Evolutionary conservation across 257 asterid species (phyloP).

Genomic region (Solanum neorickii): DNA sequence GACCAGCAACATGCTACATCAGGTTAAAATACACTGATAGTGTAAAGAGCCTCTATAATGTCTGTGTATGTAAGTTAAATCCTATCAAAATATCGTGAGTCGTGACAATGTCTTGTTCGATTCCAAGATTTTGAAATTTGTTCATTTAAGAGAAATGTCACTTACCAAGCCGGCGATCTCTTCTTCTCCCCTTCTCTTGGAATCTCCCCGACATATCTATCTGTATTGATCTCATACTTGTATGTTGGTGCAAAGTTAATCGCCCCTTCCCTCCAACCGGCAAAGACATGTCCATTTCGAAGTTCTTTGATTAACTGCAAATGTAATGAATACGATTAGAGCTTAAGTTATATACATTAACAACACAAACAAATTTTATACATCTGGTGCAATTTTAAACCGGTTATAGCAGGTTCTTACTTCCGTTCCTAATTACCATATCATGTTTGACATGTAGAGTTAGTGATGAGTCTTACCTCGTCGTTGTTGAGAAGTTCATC

Average conservation of each 20-base stretch:
- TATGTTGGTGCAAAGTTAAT: constrained; percentile 85
- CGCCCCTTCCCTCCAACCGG: constrained; percentile 91
- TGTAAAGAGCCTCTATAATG: no score
- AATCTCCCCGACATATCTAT: constrained; percentile 47
- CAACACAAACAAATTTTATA: neutral
- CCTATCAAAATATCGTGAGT: neutral
- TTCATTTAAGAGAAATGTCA: neutral
- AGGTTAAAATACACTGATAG: neutral
- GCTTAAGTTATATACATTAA: neutral
- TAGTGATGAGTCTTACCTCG: constrained; percentile 40
- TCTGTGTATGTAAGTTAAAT: neutral
- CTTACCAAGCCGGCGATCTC: constrained; percentile 96
- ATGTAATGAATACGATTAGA: neutral
- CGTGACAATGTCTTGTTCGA: neutral
- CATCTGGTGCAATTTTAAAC: neutral
- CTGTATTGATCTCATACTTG: constrained; percentile 64
- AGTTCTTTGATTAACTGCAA: constrained; percentile 65
- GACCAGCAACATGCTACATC: neutral
- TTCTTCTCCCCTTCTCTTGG: constrained; percentile 42
- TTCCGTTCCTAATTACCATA: neutral
- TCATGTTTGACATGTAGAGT: neutral
- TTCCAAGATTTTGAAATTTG: neutral
- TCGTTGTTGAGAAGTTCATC: constrained; percentile 47
- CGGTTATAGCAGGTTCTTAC: neutral
- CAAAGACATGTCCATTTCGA: constrained; percentile 61